These are phyloP conservation scores for Xerocomus brunneocitrinus DNA, from an alignment of 768 basidiomycete species.

Conservation along the genomic window DNA sequence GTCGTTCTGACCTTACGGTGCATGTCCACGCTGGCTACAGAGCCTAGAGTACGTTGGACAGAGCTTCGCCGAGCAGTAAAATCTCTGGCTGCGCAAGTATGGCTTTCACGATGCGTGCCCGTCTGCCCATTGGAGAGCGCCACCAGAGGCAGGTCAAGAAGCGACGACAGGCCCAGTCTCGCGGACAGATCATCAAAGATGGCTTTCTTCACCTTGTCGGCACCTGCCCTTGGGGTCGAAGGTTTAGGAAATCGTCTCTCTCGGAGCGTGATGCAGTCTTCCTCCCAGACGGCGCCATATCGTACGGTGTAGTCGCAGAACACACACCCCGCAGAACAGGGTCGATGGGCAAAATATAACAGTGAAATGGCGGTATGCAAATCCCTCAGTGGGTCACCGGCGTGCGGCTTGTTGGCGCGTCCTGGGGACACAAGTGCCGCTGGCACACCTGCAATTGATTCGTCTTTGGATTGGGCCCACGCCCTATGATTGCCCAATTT, in stretches of 20 bases:
- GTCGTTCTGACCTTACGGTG: no score
- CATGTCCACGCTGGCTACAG: slow-evolving; percentile 62
- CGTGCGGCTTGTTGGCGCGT: no score
- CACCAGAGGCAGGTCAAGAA: slow-evolving; percentile 81
- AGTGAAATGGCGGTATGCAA: slow-evolving; percentile 47
- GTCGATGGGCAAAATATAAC: slow-evolving; percentile 66
- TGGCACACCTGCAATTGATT: slow-evolving; percentile 56
- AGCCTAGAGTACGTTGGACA: slow-evolving; percentile 18
- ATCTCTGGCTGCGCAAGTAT: slow-evolving; percentile 67
- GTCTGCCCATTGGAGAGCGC: slow-evolving; percentile 93
- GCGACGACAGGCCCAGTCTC: slow-evolving; percentile 49
- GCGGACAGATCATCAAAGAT: slow-evolving; percentile 52
- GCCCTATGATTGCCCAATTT: slow-evolving; percentile 73
- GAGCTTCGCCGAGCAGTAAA: slow-evolving; percentile 83
- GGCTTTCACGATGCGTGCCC: slow-evolving; percentile 79
- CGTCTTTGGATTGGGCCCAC: slow-evolving; percentile 58
- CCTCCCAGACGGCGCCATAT: slow-evolving; percentile 84
- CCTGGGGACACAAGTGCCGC: no score
- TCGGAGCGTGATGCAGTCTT: slow-evolving; percentile 72
- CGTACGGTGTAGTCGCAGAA: slow-evolving; percentile 94
- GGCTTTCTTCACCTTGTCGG: slow-evolving; percentile 26
- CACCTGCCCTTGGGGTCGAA: slow-evolving; percentile 20
- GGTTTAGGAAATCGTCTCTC: slow-evolving; percentile 45
- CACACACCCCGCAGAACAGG: slow-evolving; percentile 50
- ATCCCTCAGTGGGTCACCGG: slow-evolving; percentile 38